Evolutionary conservation across 805 yeast species (phyloP).

Genomic region (Starmera amethionina): DNA sequence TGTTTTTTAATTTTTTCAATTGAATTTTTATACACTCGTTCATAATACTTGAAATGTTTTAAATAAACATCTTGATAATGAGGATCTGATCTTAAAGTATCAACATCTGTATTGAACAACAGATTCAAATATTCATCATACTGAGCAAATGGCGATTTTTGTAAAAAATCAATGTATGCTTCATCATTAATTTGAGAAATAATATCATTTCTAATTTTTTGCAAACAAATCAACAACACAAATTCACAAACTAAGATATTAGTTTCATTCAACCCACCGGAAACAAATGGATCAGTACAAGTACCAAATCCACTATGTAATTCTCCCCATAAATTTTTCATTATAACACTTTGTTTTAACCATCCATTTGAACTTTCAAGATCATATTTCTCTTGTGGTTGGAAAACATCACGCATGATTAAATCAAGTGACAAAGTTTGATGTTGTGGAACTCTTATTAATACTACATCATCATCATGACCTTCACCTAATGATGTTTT

Average conservation of each 20-base stretch:
- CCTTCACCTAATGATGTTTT: slow-evolving; percentile 1
- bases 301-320: slow-evolving; percentile 9
- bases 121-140: slow-evolving; percentile 24
- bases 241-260: slow-evolving; percentile 18
- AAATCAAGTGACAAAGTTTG: slow-evolving; percentile 23
- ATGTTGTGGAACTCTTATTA: slow-evolving; percentile 29
- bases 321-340: slow-evolving; percentile 12
- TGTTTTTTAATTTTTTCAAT: slow-evolving; percentile 11
- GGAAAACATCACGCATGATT: slow-evolving; percentile 12
- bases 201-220: slow-evolving; percentile 6
- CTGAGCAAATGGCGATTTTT: slow-evolving; percentile 14
- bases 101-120: slow-evolving; percentile 23
- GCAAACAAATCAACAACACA: slow-evolving; percentile 12
- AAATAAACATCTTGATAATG: slow-evolving; percentile 18
- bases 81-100: slow-evolving; percentile 14
- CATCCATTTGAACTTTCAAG: slow-evolving; percentile 1
- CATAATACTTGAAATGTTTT: slow-evolving; percentile 11
- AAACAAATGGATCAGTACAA: slow-evolving; percentile 14
- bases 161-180: slow-evolving; percentile 4
- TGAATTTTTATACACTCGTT: slow-evolving; percentile 10
- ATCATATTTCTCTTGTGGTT: slow-evolving; percentile 11
- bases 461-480: slow-evolving; percentile 14
- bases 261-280: slow-evolving; percentile 15
- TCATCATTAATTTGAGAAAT: not conserved
- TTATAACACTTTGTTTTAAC: slow-evolving; percentile 9